Evolutionary conservation across 2,329 filamentous ascomycete genomes (phyloP).

Genomic region (Trichoderma sp.): DNA sequence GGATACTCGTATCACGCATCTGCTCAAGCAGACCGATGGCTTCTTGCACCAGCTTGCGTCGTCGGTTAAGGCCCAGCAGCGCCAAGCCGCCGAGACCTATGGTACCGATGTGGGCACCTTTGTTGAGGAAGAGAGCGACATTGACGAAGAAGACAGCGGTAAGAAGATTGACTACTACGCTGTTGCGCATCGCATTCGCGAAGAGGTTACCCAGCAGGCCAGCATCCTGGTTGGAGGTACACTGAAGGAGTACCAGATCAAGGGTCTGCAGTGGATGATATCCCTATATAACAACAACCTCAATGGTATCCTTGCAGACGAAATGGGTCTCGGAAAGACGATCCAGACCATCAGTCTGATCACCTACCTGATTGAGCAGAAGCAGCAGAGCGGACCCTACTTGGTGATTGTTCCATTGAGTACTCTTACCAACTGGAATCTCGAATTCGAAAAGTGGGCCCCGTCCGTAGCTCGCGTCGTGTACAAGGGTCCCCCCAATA

Average conservation of each 20-base stretch:
- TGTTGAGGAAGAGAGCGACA: slow-evolving; percentile 65
- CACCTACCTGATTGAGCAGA: slow-evolving; percentile 94
- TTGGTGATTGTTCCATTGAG: slow-evolving; percentile 95
- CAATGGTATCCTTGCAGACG: slow-evolving; percentile 96
- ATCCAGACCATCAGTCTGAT: slow-evolving; percentile 98
- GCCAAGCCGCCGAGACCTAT: slow-evolving; percentile 75
- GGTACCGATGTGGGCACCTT: slow-evolving; percentile 57
- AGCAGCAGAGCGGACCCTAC: slow-evolving; percentile 87
- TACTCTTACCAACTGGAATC: slow-evolving; percentile 97
- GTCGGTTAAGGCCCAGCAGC: slow-evolving; percentile 92
- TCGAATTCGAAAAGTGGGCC: slow-evolving; percentile 99
- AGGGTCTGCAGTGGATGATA: slow-evolving; percentile 99
- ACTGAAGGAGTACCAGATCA: slow-evolving; percentile 96
- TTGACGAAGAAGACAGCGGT: slow-evolving; percentile 66
- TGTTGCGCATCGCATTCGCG: slow-evolving; percentile 92
- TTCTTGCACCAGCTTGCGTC: slow-evolving; percentile 95
- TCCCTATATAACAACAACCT: slow-evolving; percentile 99
- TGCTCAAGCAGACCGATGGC: slow-evolving; percentile 94
- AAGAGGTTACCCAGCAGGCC: slow-evolving; percentile 83
- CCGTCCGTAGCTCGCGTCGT: slow-evolving; percentile 83
- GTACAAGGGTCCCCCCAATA: slow-evolving; percentile 91
- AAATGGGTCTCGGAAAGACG: slow-evolving; percentile 99
- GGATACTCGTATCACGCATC: slow-evolving; percentile 96
- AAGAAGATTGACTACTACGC: slow-evolving; percentile 98
- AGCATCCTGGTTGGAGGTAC: slow-evolving; percentile 84